A percentile compares a stretch with the other conserved stretches of the same genome.
These are phyloP conservation scores for Lasiosphaeria hispida DNA, from an alignment of 495 filamentous ascomycete species.

Conservation along the genomic window DNA sequence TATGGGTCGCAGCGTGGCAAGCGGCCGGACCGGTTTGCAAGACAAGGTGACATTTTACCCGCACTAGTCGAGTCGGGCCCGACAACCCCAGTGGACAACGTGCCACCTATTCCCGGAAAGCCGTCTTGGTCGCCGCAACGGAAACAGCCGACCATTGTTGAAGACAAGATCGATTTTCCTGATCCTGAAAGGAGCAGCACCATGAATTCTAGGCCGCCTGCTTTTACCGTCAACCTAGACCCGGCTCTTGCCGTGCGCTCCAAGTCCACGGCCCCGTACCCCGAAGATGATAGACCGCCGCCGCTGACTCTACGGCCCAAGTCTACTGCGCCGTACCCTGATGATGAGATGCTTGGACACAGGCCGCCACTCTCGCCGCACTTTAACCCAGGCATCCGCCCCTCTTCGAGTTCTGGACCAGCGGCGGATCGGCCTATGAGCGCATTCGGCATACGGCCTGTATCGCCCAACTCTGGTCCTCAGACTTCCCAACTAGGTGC, in stretches of 20 bases:
- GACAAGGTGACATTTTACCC: constrained; percentile 47
- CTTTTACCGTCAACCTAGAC: constrained; percentile 43
- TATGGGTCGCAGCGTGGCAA: constrained; percentile 81
- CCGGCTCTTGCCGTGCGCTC: constrained; percentile 40
- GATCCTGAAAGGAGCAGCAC: constrained; percentile 52
- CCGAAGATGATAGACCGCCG: constrained; percentile 54
- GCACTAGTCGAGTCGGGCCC: constrained; percentile 41
- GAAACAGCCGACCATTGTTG: constrained; percentile 28
- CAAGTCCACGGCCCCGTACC: constrained; percentile 63
- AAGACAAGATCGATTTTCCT: constrained; percentile 62
- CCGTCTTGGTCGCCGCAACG: constrained; percentile 19
- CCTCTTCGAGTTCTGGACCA: constrained; percentile 36
- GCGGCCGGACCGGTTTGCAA: constrained; percentile 62
- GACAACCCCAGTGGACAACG: constrained; percentile 10
- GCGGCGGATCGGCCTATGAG: constrained; percentile 59
- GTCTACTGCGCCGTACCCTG: constrained; percentile 52
- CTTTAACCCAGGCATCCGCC: constrained; percentile 37
- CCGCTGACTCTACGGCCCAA: constrained; percentile 35
- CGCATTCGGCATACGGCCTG: constrained; percentile 62
- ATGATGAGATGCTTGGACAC: constrained; percentile 41
- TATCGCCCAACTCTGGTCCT: constrained; percentile 22
- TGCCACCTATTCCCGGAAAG: constrained; percentile 17
- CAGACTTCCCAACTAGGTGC: constrained; percentile 16
- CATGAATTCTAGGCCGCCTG: constrained; percentile 47
- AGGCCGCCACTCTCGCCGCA: constrained; percentile 32